Evolutionary conservation across 164 flowering plant genomes (phyloP).

Genomic region (Berberis thunbergii): DNA sequence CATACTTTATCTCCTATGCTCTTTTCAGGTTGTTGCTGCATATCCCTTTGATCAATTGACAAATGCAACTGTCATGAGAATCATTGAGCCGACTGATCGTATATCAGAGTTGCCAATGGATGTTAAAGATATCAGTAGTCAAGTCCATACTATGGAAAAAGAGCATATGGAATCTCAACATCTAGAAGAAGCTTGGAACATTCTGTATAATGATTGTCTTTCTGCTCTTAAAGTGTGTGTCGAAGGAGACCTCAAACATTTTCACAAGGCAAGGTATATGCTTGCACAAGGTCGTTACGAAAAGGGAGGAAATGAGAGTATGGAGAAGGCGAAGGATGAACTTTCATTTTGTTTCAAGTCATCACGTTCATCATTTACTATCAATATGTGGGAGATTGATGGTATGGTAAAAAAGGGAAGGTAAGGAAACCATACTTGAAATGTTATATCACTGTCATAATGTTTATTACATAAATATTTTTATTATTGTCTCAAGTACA

Average conservation of each 20-base stretch:
- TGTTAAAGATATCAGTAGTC: constrained; percentile 15
- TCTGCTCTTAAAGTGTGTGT: constrained; percentile 78
- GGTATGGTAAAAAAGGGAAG: constrained; percentile 92
- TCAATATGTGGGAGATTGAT: constrained; percentile 99
- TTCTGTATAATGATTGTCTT: constrained; percentile 82
- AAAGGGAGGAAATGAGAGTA: constrained; percentile 58
- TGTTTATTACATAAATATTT: neutral
- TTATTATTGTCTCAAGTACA: too few species aligned
- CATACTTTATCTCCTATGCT: neutral
- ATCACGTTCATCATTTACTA: constrained; percentile 88
- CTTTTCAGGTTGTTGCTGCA: constrained; percentile 51
- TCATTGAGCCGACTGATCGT: constrained; percentile 24
- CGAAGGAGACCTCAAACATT: constrained; percentile 98
- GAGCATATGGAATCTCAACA: constrained; percentile 21
- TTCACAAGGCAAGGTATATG: constrained; percentile 93
- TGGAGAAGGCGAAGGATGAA: constrained; percentile 86
- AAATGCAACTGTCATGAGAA: constrained; percentile 37
- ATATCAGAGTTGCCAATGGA: constrained; percentile 14
- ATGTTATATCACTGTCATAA: neutral
- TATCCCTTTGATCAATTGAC: constrained; percentile 47
- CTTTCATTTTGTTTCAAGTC: constrained; percentile 97
- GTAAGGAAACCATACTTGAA: constrained; percentile 24
- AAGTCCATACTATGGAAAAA: constrained; percentile 19
- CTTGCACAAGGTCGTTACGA: constrained; percentile 81
- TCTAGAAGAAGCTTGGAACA: constrained; percentile 52